Conservation (phyloP, 192 early-diverging fungal genomes). For the Radiomyces spectabilis region DNA sequence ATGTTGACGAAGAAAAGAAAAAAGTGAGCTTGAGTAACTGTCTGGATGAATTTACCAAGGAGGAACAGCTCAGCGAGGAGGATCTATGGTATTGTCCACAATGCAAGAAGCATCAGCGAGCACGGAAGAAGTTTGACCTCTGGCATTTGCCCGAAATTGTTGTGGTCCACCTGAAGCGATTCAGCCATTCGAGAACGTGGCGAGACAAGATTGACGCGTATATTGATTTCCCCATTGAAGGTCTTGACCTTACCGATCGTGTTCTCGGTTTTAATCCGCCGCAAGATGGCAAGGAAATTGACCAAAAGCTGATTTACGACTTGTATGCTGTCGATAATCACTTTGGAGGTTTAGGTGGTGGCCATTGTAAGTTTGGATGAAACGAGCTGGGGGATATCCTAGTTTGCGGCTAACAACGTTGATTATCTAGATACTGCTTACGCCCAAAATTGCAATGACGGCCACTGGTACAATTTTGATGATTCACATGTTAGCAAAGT, state of each 20-base stretch:
- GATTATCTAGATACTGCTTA: conserved; percentile 58
- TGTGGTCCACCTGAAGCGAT: conserved; percentile 82
- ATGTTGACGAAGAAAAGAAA: no score
- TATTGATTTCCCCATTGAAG: conserved; percentile 64
- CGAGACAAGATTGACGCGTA: conserved; percentile 68
- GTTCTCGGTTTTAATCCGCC: no score
- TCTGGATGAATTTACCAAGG: conserved; percentile 62
- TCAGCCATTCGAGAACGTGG: conserved; percentile 56
- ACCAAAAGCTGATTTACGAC: conserved; percentile 44
- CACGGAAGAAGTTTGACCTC: conserved; percentile 74
- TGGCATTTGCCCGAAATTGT: conserved; percentile 74
- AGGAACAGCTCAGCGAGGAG: conserved; percentile 70
- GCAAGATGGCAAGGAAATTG: not conserved
- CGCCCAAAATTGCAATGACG: conserved; percentile 57
- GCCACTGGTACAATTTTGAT: conserved; percentile 77
- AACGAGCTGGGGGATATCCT: not conserved
- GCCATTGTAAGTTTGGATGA: conserved; percentile 60
- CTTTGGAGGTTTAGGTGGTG: conserved; percentile 75
- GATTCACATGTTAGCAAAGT: conserved; percentile 57
- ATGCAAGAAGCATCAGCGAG: conserved; percentile 69
- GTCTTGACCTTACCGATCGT: conserved; percentile 53
- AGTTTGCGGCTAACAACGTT: no score
- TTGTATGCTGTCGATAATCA: conserved; percentile 77
- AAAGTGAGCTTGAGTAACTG: conserved; percentile 59
- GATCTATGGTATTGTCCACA: conserved; percentile 76